Evolutionary conservation across 441 rosid species (phyloP).

Genomic region (Raphanus hybrid): DNA sequence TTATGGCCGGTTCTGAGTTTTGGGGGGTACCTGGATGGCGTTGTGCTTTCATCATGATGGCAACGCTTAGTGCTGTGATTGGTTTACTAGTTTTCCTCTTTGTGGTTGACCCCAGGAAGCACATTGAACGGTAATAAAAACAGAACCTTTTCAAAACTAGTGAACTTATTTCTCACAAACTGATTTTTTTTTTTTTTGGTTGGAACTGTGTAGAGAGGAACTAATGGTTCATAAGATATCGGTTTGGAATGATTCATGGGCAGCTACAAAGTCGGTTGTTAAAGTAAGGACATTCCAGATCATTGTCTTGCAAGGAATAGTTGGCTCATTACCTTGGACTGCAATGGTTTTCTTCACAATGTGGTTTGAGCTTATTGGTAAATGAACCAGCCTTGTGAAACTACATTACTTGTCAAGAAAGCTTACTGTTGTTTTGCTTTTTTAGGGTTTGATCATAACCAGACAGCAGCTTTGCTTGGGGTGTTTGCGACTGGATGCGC

Average conservation of each 20-base stretch:
- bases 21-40: slow-evolving; percentile 94
- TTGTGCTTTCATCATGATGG: slow-evolving; percentile 91
- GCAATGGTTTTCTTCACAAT: slow-evolving; percentile 97
- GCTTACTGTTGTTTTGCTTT: not conserved
- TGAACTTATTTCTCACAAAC: not conserved
- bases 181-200: too few species aligned
- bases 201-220: slow-evolving; percentile 67
- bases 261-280: slow-evolving; percentile 73
- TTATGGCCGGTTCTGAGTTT: slow-evolving; percentile 86
- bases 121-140: slow-evolving; percentile 28
- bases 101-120: slow-evolving; percentile 79
- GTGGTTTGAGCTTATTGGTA: slow-evolving; percentile 98
- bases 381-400: slow-evolving; percentile 28
- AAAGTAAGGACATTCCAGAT: slow-evolving; percentile 84
- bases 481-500: slow-evolving; percentile 85
- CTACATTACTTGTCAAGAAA: not conserved
- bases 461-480: slow-evolving; percentile 80
- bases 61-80: slow-evolving; percentile 69
- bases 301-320: slow-evolving; percentile 85
- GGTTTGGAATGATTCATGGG: slow-evolving; percentile 79
- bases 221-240: slow-evolving; percentile 57
- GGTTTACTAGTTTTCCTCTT: slow-evolving; percentile 86
- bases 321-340: slow-evolving; percentile 95
- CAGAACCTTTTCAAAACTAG: not conserved
- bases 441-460: slow-evolving; percentile 80